Conservation (phyloP, 352 stramenopile genomes). For the Stramenopiles sp. region DNA sequence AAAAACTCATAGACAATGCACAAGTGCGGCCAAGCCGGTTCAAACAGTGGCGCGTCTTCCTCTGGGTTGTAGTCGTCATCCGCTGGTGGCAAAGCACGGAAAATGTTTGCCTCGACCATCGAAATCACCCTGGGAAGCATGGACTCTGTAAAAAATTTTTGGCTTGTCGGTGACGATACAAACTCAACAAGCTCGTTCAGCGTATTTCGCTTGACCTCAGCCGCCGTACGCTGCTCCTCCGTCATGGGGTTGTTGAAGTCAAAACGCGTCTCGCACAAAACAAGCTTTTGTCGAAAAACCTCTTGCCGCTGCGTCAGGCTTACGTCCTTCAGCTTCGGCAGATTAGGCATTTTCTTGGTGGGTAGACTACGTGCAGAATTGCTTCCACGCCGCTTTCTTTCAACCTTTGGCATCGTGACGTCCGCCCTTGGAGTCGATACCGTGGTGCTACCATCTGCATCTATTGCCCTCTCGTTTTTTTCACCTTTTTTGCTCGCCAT, state of each 20-base stretch:
- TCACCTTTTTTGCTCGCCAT: not conserved
- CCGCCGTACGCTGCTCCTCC: slow-evolving; percentile 63
- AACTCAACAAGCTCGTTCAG: slow-evolving; percentile 97
- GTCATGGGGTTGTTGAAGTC: slow-evolving; percentile 85
- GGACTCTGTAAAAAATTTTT: slow-evolving; percentile 90
- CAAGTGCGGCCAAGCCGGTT: slow-evolving; percentile 89
- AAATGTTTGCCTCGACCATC: slow-evolving; percentile 57
- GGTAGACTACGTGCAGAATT: not conserved
- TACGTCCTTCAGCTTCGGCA: slow-evolving; percentile 4
- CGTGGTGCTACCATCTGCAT: not conserved
- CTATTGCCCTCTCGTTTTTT: not conserved
- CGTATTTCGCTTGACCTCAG: slow-evolving; percentile 93
- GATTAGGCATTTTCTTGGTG: not conserved
- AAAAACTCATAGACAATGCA: slow-evolving; percentile 99
- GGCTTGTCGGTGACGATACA: slow-evolving; percentile 80
- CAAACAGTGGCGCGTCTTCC: slow-evolving; percentile 88
- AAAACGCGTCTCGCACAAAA: slow-evolving; percentile 84
- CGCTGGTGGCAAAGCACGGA: slow-evolving; percentile 59
- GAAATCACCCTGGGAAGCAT: slow-evolving; percentile 86
- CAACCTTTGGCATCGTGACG: slow-evolving; percentile 6
- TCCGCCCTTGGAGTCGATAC: not conserved
- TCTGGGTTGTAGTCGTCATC: slow-evolving; percentile 92
- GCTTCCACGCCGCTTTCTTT: not conserved
- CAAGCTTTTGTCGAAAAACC: slow-evolving; percentile 84
- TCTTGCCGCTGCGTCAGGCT: slow-evolving; percentile 31